A percentile compares a stretch with the other conserved stretches of the same genome.
These are phyloP conservation scores for Colletotrichum eleusines DNA, from an alignment of 2,329 filamentous ascomycete species.

Conservation along the genomic window DNA sequence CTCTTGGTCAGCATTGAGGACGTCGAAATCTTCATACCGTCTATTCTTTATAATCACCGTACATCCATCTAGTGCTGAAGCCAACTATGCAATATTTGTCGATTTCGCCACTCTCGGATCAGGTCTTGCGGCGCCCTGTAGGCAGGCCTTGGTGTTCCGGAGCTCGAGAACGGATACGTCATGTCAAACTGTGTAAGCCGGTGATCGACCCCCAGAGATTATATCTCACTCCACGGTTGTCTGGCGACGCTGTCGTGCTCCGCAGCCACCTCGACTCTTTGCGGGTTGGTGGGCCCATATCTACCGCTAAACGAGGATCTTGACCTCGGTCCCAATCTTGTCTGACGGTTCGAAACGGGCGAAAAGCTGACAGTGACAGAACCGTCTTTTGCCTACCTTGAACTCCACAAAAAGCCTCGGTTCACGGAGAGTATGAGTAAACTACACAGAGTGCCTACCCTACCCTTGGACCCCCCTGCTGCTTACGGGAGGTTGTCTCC, in stretches of 20 bases:
- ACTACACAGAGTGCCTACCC: background rate
- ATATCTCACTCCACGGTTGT: background rate
- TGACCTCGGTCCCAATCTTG: background rate
- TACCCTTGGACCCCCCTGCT: background rate
- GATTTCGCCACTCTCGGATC: background rate
- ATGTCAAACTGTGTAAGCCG: background rate
- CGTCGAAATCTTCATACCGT: background rate
- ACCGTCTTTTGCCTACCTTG: background rate
- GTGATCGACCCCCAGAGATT: background rate
- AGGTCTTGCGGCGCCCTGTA: background rate
- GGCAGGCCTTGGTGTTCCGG: background rate
- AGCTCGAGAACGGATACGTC: conserved; percentile 3
- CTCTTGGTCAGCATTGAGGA: background rate
- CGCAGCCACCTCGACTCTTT: background rate
- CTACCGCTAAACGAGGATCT: background rate
- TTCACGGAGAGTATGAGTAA: background rate
- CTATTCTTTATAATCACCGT: background rate
- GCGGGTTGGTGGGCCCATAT: background rate
- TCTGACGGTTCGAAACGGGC: background rate
- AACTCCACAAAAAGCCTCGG: background rate
- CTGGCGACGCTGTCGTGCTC: background rate
- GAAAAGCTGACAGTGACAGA: background rate
- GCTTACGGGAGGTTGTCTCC: background rate
- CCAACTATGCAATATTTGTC: too few relatives aligned
- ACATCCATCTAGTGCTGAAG: background rate